Conservation (phyloP, 139 green algal genomes). For the Astrephomene gubernaculifera region DNA sequence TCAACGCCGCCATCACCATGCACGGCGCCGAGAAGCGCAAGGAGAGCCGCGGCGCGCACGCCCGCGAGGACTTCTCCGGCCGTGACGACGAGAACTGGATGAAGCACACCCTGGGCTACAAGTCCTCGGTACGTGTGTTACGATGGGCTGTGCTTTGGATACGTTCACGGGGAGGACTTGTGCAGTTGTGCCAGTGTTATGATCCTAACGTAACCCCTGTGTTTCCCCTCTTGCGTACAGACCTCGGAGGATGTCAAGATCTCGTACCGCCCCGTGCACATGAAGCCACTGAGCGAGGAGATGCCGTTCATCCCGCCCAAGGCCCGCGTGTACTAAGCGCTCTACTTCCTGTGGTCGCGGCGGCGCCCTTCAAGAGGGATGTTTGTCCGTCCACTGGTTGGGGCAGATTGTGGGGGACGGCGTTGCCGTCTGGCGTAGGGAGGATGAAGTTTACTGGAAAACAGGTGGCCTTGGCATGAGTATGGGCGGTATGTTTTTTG, state of each 20-base stretch:
- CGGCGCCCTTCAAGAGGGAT: no score
- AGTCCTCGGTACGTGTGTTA: slow-evolving; percentile 65
- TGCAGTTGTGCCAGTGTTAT: no score
- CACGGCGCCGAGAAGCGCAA: slow-evolving; percentile 77
- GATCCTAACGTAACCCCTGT: background rate
- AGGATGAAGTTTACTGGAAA: no score
- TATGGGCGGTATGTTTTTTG: no score
- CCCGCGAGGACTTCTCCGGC: slow-evolving; percentile 95
- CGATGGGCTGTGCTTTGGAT: no score
- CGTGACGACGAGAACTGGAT: slow-evolving; percentile 97
- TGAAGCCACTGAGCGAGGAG: slow-evolving; percentile 94
- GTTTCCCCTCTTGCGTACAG: background rate
- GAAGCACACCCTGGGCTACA: slow-evolving; percentile 97
- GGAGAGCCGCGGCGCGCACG: slow-evolving; percentile 95
- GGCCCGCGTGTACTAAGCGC: slow-evolving; percentile 89
- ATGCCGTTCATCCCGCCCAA: slow-evolving; percentile 96
- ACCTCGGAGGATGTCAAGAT: slow-evolving; percentile 72
- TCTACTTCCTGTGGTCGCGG: background rate
- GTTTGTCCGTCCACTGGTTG: no score
- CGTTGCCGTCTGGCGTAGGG: no score
- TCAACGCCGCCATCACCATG: slow-evolving; percentile 88
- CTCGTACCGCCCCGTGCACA: slow-evolving; percentile 96
- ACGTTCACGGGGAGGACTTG: no score
- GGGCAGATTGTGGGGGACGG: no score
- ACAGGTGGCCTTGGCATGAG: no score